phyloP scores from a whole-genome alignment of 176 grass and related monocot genomes.

The Musa acuminata region DNA sequence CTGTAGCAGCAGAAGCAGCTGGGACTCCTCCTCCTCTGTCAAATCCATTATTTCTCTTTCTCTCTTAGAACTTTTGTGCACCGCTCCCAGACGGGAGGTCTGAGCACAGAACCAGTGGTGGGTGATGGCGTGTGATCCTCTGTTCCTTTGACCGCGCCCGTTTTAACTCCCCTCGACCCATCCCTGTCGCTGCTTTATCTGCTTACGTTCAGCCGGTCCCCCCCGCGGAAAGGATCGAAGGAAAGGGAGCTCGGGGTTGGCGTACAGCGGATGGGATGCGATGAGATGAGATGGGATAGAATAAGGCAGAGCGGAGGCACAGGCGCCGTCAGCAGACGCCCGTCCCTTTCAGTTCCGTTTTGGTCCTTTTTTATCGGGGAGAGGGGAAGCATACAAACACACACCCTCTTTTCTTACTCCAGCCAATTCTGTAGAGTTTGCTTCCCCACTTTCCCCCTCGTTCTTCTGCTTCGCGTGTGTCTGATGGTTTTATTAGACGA shows the following conservation, averaged over 20 bases:
- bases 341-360: constrained; percentile 14
- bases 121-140: not conserved
- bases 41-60: no score
- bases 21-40: no score
- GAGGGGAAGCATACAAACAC: not conserved
- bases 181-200: not conserved
- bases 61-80: no score
- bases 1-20: no score
- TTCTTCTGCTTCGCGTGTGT: not conserved
- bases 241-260: not conserved
- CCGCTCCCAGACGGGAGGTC: not conserved
- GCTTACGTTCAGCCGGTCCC: not conserved
- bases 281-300: not conserved
- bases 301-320: not conserved
- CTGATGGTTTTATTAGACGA: not conserved
- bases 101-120: not conserved
- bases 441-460: no score
- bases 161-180: constrained; percentile 1
- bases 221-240: not conserved
- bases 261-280: not conserved
- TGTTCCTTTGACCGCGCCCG: not conserved
- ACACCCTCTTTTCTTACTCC: not conserved
- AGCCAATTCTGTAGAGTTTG: not conserved
- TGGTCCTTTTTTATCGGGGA: not conserved
- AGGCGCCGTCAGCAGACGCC: constrained; percentile 8